A percentile compares a stretch with the other conserved stretches of the same genome.
phyloP scores from a whole-genome alignment of 2,329 filamentous ascomycete genomes.

The Penicillium brevicompactum region DNA sequence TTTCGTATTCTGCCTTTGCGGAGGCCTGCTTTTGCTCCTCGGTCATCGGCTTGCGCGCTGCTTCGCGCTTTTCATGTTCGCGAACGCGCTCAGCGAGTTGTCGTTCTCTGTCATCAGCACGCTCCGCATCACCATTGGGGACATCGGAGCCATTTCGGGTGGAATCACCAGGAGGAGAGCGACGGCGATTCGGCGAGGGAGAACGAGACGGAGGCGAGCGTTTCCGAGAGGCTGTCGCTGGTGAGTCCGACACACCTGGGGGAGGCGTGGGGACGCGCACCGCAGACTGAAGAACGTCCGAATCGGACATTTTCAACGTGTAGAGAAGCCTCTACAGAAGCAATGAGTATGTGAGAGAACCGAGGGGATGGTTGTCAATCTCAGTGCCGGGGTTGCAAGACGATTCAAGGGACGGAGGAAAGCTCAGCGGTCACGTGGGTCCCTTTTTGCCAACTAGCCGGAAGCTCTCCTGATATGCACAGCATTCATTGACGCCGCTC shows the following conservation, averaged over 20 bases:
- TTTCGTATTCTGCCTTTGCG: conserved; percentile 91
- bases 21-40: conserved; percentile 85
- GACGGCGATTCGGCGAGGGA: conserved; percentile 54
- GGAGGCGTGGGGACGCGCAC: conserved; percentile 62
- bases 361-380: conserved; percentile 11
- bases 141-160: conserved; percentile 40
- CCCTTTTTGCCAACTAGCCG: conserved; percentile 14
- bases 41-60: conserved; percentile 56
- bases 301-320: conserved; percentile 43
- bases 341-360: conserved; percentile 6
- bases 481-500: conserved; percentile 10
- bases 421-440: conserved; percentile 24
- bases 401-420: conserved; percentile 12
- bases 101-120: conserved; percentile 52
- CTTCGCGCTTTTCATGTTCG: conserved; percentile 52
- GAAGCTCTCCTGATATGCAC: conserved; percentile 25
- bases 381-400: conserved; percentile 7
- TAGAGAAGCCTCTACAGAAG: conserved; percentile 9
- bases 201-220: conserved; percentile 59
- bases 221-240: conserved; percentile 56
- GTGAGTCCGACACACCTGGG: conserved; percentile 50
- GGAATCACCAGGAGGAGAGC: conserved; percentile 46
- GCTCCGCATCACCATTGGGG: conserved; percentile 53
- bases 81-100: conserved; percentile 57
- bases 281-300: conserved; percentile 55